Percentiles rank a stretch among this genome's conserved stretches.
phyloP scores from a whole-genome alignment of 768 basidiomycete species.

The Xerocomus potaroensis region DNA sequence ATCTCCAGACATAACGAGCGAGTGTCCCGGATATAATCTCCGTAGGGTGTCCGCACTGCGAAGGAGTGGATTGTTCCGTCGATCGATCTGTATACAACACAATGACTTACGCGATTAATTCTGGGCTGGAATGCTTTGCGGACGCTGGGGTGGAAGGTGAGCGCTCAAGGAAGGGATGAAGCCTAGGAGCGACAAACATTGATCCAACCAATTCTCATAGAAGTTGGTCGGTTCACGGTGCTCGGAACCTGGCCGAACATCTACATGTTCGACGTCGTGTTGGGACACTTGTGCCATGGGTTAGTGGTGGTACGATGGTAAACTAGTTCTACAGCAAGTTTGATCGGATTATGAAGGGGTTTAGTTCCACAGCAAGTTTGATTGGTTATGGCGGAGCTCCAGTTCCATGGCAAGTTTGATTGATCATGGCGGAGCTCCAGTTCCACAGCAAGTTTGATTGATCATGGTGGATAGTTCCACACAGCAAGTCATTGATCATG shows the following conservation, averaged over 20 bases:
- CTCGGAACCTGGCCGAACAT: conserved; percentile 7
- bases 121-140: conserved; percentile 43
- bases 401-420: too few species aligned
- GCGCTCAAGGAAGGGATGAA: conserved; percentile 1
- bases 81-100: conserved; percentile 8
- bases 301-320: neutral
- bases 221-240: conserved; percentile 34
- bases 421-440: too few species aligned
- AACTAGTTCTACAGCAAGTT: too few species aligned
- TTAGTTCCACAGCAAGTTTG: too few species aligned
- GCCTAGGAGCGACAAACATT: conserved; percentile 34
- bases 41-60: conserved; percentile 45
- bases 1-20: conserved; percentile 52
- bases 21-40: conserved; percentile 57
- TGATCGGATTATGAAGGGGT: too few species aligned
- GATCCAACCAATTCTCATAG: conserved; percentile 49
- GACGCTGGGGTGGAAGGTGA: conserved; percentile 38
- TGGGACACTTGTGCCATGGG: conserved; percentile 12
- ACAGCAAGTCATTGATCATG: too few species aligned
- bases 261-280: conserved; percentile 26
- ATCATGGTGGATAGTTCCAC: too few species aligned
- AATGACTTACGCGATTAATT: conserved; percentile 42
- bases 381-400: too few species aligned
- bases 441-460: too few species aligned
- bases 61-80: neutral